Evolutionary conservation across 192 early-diverging fungal genomes (phyloP).

Genomic region (Coemansia sp.): DNA sequence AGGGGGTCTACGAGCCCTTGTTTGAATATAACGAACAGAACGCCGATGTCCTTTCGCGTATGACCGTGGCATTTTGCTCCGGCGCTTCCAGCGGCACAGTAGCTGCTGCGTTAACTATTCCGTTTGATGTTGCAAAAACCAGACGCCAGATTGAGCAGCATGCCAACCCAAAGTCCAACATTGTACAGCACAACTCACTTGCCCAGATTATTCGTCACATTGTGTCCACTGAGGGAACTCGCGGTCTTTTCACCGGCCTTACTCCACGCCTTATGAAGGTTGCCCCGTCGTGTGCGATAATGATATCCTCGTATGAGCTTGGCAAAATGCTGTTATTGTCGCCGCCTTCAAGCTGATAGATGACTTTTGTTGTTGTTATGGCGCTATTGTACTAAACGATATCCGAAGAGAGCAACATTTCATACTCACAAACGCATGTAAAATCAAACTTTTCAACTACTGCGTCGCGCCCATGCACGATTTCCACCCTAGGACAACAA

Average conservation of each 20-base stretch:
- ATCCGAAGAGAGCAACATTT: too few relatives aligned
- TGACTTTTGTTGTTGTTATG: not conserved
- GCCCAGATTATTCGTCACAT: slow-evolving; percentile 38
- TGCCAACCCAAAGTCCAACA: slow-evolving; percentile 18
- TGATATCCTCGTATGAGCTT: slow-evolving; percentile 88
- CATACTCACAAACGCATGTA: too few relatives aligned
- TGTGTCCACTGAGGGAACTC: slow-evolving; percentile 31
- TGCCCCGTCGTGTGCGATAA: slow-evolving; percentile 90
- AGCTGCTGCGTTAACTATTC: slow-evolving; percentile 85
- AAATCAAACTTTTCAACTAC: too few relatives aligned
- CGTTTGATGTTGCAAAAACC: slow-evolving; percentile 97
- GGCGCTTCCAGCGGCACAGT: slow-evolving; percentile 87
- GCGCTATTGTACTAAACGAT: not conserved
- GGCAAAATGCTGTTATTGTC: slow-evolving; percentile 56
- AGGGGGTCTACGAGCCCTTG: slow-evolving; percentile 33
- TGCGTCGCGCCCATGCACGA: too few relatives aligned
- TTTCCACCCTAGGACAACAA: not conserved
- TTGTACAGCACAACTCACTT: slow-evolving; percentile 20
- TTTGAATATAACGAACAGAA: slow-evolving; percentile 14
- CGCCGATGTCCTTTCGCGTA: slow-evolving; percentile 38
- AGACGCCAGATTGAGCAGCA: slow-evolving; percentile 70
- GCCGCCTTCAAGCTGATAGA: not conserved
- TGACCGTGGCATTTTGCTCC: slow-evolving; percentile 71
- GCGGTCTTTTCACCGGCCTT: slow-evolving; percentile 54
- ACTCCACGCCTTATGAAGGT: slow-evolving; percentile 82